phyloP scores from a whole-genome alignment of 2,329 filamentous ascomycete genomes.

The Aspergillus sp. region DNA sequence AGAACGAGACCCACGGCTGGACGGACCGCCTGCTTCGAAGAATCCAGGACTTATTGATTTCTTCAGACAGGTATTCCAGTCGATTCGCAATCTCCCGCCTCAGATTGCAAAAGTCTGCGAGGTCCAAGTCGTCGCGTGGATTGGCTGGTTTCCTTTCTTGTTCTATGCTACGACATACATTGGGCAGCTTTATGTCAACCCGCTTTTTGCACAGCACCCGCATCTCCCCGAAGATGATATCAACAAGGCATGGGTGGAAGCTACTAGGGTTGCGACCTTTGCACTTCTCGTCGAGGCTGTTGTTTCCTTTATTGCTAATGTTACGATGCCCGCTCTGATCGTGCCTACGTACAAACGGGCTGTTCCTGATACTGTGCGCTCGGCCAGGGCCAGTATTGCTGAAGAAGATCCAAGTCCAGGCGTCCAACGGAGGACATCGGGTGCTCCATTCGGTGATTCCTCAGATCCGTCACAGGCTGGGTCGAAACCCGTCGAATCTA shows the following conservation, averaged over 20 bases:
- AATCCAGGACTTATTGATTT: constrained; percentile 68
- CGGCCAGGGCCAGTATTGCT: constrained; percentile 10
- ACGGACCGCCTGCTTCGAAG: constrained; percentile 57
- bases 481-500: constrained; percentile 4
- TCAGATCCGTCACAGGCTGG: constrained; percentile 26
- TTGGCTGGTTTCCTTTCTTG: constrained; percentile 91
- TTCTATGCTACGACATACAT: constrained; percentile 96
- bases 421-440: constrained; percentile 22
- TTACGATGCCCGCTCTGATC: constrained; percentile 80
- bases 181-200: constrained; percentile 86
- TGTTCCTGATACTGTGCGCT: constrained; percentile 3
- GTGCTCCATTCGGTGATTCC: constrained; percentile 24
- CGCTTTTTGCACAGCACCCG: constrained; percentile 70
- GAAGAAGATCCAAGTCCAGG: constrained; percentile 14
- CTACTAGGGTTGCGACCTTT: constrained; percentile 82
- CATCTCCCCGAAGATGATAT: constrained; percentile 72
- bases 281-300: constrained; percentile 85
- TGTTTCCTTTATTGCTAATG: constrained; percentile 74
- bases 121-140: constrained; percentile 83
- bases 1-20: constrained; percentile 75
- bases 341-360: constrained; percentile 63
- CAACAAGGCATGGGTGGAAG: constrained; percentile 74
- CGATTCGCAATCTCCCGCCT: constrained; percentile 71
- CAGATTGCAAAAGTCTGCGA: constrained; percentile 79
- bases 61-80: constrained; percentile 71